Evolutionary conservation across 108 stramenopile species (phyloP).

Genomic region (Epithemia pelagica): DNA sequence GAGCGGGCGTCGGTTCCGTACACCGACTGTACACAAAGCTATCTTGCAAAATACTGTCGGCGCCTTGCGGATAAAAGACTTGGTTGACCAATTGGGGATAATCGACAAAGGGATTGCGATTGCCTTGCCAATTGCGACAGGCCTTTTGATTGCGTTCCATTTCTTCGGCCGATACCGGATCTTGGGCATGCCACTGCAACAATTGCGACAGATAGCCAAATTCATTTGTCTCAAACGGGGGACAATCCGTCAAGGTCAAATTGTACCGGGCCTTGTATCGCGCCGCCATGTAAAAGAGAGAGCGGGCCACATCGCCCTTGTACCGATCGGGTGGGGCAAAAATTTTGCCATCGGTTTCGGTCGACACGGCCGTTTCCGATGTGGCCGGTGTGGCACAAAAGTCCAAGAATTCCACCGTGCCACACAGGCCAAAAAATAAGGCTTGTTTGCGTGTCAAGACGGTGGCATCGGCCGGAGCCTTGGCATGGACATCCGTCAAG

Average conservation of each 20-base stretch:
- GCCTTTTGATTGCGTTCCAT: slow-evolving; percentile 45
- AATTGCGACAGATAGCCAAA: slow-evolving; percentile 62
- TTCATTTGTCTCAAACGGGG: slow-evolving; percentile 14
- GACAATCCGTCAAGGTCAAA: slow-evolving; percentile 37
- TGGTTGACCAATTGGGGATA: slow-evolving; percentile 43
- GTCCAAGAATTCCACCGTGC: slow-evolving; percentile 4
- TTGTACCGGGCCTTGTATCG: slow-evolving; percentile 43
- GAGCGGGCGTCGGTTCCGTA: slow-evolving; percentile 17
- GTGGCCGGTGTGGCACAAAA: slow-evolving; percentile 6
- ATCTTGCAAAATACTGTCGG: slow-evolving; percentile 13
- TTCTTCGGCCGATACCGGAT: slow-evolving; percentile 66
- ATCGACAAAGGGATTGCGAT: slow-evolving; percentile 86
- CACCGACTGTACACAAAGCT: slow-evolving; percentile 23
- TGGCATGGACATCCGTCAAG: slow-evolving; percentile 10
- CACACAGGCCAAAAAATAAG: slow-evolving; percentile 7
- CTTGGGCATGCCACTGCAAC: slow-evolving; percentile 65
- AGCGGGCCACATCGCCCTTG: slow-evolving; percentile 77
- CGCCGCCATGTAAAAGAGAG: slow-evolving; percentile 73
- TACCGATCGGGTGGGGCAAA: slow-evolving; percentile 31
- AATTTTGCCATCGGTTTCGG: slow-evolving; percentile 9
- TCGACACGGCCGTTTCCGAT: background rate
- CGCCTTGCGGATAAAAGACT: slow-evolving; percentile 8
- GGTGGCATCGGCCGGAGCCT: slow-evolving; percentile 1
- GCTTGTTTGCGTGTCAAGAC: background rate
- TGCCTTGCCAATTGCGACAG: slow-evolving; percentile 70